A percentile compares a stretch with the other conserved stretches of the same genome.
These are phyloP conservation scores for Aspergillus fijiensis DNA, from an alignment of 2,329 filamentous ascomycete genomes.

Conservation along the genomic window DNA sequence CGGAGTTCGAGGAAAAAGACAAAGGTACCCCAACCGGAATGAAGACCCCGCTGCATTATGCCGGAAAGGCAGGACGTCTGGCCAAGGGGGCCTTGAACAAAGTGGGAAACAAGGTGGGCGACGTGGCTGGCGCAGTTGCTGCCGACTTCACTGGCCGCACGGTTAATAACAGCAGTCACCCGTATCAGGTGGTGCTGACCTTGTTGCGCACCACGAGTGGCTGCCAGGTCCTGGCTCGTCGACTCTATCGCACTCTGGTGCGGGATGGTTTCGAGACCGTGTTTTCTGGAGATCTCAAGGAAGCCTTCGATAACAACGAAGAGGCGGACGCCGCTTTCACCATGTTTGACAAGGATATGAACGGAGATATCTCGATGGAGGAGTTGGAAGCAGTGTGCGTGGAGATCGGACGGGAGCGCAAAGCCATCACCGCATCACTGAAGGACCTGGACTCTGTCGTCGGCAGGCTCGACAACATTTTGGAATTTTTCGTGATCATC, in stretches of 20 bases:
- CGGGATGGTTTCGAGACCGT: conserved; percentile 74
- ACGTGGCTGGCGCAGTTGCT: conserved; percentile 80
- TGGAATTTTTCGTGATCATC: conserved; percentile 80
- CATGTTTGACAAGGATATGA: conserved; percentile 96
- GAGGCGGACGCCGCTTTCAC: conserved; percentile 85
- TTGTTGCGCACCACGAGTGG: conserved; percentile 70
- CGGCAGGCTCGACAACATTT: conserved; percentile 81
- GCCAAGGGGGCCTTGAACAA: conserved; percentile 74
- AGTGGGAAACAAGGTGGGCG: conserved; percentile 79
- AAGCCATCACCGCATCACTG: conserved; percentile 88
- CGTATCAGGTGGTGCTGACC: conserved; percentile 78
- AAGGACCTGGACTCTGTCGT: conserved; percentile 96
- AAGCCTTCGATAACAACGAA: conserved; percentile 76
- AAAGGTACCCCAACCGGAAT: conserved; percentile 52
- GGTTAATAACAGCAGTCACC: conserved; percentile 69
- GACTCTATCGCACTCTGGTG: conserved; percentile 83
- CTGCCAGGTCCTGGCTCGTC: conserved; percentile 79
- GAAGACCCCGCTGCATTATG: conserved; percentile 70
- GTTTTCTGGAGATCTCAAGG: conserved; percentile 71
- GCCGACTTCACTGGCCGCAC: conserved; percentile 84
- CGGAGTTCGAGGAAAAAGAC: conserved; percentile 67
- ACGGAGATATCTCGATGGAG: conserved; percentile 93
- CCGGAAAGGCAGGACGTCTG: conserved; percentile 69
- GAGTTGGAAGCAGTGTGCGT: conserved; percentile 91
- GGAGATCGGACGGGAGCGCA: conserved; percentile 90